Evolutionary conservation across 768 basidiomycete genomes (phyloP), one percentile per base, ranked within the genome.

Genomic region (Clathrus columnatus): DNA sequence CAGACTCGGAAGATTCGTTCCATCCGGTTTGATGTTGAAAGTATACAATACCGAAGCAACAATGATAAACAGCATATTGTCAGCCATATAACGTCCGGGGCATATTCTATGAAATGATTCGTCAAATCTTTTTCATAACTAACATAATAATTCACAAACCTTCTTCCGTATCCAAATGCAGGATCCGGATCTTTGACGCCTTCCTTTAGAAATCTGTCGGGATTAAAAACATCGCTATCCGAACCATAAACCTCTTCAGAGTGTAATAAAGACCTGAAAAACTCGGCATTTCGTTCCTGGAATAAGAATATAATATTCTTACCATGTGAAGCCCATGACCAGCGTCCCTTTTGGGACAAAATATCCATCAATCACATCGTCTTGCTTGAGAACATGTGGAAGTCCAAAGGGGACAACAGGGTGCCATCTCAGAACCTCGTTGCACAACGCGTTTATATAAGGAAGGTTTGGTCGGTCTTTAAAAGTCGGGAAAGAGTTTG

Each of bases 171-270:
- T 29, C 53, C 53, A 20, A 54, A 54, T 5, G 53, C 44, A 2
- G 21, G 14, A 6, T 16, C 29, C 10, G 53, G 53, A 28, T 47
- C 32, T 29, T 54, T 54, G 1, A 54, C 42, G 11, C 43, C 23
- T 45, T 55, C 56, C 42, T 60, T 63, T 46, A 82, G 58, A 59
- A 72, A 83, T 3, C 83, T 74, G 29, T 80, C 78, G 0, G 82
- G 83, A 32, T 67, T 64, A 67, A 85, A 85, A 1, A 59, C 56
- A 46, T 76, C 65, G 1, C 83, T 68, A 54, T 81, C 67, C 0
- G 76, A 73, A 17, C 53, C 43, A 62, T 73, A 85, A 8, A 79
- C 62, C 4, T 57, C 62, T 48, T 81, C 76, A 57, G 84, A 73
- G 5, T 72, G 78, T n/a, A 73, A 69, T 20, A 75, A 73, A 4